phyloP scores from a whole-genome alignment of 164 flowering plant species.

The Hamamelis virginiana region DNA sequence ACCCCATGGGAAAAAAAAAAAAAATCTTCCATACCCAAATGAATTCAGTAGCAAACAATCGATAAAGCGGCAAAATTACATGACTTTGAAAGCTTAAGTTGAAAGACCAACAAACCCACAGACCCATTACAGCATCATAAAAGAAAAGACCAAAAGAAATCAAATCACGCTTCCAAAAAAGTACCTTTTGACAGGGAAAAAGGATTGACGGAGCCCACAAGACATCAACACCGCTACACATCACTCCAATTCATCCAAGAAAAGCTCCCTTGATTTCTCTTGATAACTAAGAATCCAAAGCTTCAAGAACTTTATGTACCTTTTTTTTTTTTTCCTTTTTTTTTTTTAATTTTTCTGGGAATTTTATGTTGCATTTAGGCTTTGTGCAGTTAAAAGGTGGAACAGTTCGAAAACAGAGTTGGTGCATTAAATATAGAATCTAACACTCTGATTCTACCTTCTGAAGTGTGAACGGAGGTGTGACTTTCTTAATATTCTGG shows the following conservation, averaged over 20 bases:
- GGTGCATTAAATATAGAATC: constrained; percentile 6
- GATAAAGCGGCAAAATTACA: constrained; percentile 5
- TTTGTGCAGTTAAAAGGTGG: neutral
- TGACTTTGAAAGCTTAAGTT: constrained; percentile 9
- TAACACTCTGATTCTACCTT: neutral
- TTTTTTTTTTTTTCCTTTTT: too few species aligned
- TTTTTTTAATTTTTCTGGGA: neutral
- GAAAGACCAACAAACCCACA: constrained; percentile 13
- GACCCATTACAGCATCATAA: constrained; percentile 10
- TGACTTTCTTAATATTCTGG: neutral
- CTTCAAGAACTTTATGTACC: neutral
- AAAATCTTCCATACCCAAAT: constrained; percentile 4
- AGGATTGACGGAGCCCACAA: constrained; percentile 50
- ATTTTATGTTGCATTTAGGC: neutral
- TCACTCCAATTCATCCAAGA: constrained; percentile 21
- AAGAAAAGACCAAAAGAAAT: constrained; percentile 11
- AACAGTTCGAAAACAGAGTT: neutral
- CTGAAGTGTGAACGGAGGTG: constrained; percentile 5
- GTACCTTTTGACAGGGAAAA: constrained; percentile 40
- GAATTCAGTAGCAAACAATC: constrained; percentile 6
- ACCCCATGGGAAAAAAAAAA: neutral
- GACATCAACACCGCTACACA: constrained; percentile 30
- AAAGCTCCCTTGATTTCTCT: constrained; percentile 14
- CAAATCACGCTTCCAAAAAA: constrained; percentile 16
- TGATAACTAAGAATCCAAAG: constrained; percentile 42